These are phyloP conservation scores for Tolypocladium paradoxum DNA, from an alignment of 2,329 filamentous ascomycete species.

Conservation along the genomic window DNA sequence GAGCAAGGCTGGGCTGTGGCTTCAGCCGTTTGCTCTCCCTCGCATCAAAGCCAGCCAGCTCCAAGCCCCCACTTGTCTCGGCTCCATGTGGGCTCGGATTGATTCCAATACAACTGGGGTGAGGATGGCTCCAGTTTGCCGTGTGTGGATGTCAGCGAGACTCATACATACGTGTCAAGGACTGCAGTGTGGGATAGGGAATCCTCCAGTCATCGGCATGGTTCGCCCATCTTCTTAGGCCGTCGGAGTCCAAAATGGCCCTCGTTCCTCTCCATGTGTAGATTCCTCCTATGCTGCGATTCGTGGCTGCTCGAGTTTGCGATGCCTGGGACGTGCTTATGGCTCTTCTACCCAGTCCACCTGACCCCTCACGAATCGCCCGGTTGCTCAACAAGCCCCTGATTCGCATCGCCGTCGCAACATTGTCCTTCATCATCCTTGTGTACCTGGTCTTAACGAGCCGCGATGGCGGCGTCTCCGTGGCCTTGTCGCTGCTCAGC, in stretches of 20 bases:
- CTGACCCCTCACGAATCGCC: not conserved
- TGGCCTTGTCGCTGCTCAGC: not conserved
- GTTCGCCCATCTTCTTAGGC: not conserved
- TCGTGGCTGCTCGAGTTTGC: not conserved
- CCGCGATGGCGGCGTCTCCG: not conserved
- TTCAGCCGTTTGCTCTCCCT: too few species aligned
- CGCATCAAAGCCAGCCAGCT: too few species aligned
- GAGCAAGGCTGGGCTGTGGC: too few species aligned
- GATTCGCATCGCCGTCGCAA: not conserved
- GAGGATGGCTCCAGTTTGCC: not conserved
- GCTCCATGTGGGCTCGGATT: too few species aligned
- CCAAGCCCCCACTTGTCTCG: too few species aligned
- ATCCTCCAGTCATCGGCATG: not conserved
- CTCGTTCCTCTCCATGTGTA: not conserved
- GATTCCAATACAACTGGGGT: not conserved
- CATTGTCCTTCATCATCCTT: not conserved
- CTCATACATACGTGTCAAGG: not conserved
- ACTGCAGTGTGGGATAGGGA: not conserved
- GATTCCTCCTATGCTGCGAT: not conserved
- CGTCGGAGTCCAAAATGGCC: not conserved
- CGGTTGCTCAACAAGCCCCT: not conserved
- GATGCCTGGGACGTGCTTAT: not conserved
- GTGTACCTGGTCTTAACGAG: not conserved
- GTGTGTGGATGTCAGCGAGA: not conserved
- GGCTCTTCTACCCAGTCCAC: not conserved